Evolutionary conservation across 495 filamentous ascomycete genomes (phyloP).

Genomic region (Trichoderma orchidacearum): DNA sequence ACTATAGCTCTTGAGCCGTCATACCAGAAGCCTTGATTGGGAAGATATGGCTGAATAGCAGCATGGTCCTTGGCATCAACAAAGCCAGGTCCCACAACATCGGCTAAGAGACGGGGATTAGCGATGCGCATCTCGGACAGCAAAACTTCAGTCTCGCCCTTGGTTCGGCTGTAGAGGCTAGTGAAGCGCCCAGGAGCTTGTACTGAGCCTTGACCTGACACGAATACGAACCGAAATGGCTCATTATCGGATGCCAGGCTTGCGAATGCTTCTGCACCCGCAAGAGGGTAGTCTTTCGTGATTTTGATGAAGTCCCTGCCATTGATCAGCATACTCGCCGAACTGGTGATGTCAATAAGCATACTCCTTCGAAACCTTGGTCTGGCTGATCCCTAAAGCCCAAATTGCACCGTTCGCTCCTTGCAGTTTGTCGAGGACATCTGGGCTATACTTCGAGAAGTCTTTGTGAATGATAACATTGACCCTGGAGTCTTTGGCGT

Average conservation of each 20-base stretch:
- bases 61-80: constrained; percentile 35
- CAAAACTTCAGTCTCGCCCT: constrained; percentile 46
- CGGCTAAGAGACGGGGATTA: constrained; percentile 27
- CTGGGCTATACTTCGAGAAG: constrained; percentile 39
- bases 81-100: constrained; percentile 37
- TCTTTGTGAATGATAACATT: constrained; percentile 54
- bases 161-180: constrained; percentile 41
- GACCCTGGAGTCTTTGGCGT: constrained; percentile 37
- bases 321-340: constrained; percentile 14
- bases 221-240: constrained; percentile 55
- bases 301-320: constrained; percentile 53
- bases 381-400: constrained; percentile 51
- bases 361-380: constrained; percentile 37
- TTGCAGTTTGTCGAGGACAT: constrained; percentile 43
- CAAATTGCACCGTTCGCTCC: constrained; percentile 56
- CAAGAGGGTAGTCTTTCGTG: constrained; percentile 48
- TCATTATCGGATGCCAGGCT: constrained; percentile 8
- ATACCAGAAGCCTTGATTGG: constrained; percentile 27
- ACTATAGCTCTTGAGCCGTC: constrained; percentile 1
- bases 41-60: constrained; percentile 35
- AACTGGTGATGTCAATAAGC: neutral
- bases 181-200: constrained; percentile 34
- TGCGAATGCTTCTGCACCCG: constrained; percentile 46
- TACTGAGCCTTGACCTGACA: constrained; percentile 49
- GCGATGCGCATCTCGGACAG: constrained; percentile 28